phyloP scores from a whole-genome alignment of 805 yeast genomes.

The Metschnikowia proteae region DNA sequence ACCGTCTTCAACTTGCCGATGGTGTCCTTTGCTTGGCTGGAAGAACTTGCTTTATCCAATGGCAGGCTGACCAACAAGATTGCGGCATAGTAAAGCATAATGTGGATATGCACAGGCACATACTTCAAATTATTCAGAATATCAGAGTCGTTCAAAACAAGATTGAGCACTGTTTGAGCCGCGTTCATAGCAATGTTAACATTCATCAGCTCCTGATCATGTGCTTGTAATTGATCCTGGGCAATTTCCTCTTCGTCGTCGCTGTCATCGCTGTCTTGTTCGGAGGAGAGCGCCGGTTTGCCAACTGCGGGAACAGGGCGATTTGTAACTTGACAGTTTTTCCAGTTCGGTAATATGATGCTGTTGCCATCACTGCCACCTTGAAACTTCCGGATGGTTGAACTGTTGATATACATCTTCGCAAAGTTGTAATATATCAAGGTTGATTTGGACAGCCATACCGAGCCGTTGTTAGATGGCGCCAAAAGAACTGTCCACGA shows the following conservation, averaged over 20 bases:
- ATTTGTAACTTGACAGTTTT: slow-evolving; percentile 9
- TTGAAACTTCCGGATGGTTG: slow-evolving; percentile 43
- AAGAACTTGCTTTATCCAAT: slow-evolving; percentile 15
- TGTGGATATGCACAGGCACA: slow-evolving; percentile 70
- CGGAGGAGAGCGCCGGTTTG: not conserved
- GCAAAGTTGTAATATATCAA: slow-evolving; percentile 71
- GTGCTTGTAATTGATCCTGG: slow-evolving; percentile 21
- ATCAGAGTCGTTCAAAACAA: slow-evolving; percentile 58
- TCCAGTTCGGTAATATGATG: slow-evolving; percentile 33
- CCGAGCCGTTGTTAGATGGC: slow-evolving; percentile 51
- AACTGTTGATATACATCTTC: slow-evolving; percentile 64
- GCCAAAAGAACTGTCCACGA: slow-evolving; percentile 70
- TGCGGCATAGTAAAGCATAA: slow-evolving; percentile 68
- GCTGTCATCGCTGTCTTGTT: slow-evolving; percentile 14
- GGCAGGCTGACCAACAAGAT: slow-evolving; percentile 52
- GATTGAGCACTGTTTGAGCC: slow-evolving; percentile 57
- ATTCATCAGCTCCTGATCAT: slow-evolving; percentile 33
- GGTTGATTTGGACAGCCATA: slow-evolving; percentile 69
- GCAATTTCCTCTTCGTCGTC: slow-evolving; percentile 18
- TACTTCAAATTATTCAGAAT: slow-evolving; percentile 52
- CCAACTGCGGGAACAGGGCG: not conserved
- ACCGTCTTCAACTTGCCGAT: slow-evolving; percentile 39
- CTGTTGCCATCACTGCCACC: slow-evolving; percentile 24
- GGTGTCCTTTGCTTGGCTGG: slow-evolving; percentile 24
- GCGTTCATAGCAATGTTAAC: slow-evolving; percentile 56